Conservation (phyloP, 352 stramenopile genomes). For the Phytophthora boehmeriae region DNA sequence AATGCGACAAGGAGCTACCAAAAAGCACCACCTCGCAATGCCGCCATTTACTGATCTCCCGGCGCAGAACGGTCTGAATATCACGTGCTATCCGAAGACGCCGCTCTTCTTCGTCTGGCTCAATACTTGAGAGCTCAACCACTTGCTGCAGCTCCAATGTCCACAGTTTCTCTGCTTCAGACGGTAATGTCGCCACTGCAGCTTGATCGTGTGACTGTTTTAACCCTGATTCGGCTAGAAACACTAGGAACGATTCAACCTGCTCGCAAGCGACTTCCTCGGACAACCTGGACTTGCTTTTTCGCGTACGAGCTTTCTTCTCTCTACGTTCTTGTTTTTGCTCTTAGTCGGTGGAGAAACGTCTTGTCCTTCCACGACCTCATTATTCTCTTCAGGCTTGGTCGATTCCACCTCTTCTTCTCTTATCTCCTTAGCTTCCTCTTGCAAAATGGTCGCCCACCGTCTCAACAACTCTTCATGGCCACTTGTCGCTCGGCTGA, state of each 20-base stretch:
- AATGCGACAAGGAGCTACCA: slow-evolving; percentile 81
- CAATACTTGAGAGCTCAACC: slow-evolving; percentile 51
- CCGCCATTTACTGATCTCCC: slow-evolving; percentile 52
- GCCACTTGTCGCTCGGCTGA: slow-evolving; percentile 45
- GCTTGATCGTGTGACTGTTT: slow-evolving; percentile 8
- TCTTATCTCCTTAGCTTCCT: slow-evolving; percentile 21
- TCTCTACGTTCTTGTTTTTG: slow-evolving; percentile 37
- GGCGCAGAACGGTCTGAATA: slow-evolving; percentile 52
- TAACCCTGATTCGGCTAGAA: slow-evolving; percentile 44
- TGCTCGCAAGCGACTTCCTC: slow-evolving; percentile 46
- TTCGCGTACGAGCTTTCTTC: slow-evolving; percentile 27
- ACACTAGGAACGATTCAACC: slow-evolving; percentile 55
- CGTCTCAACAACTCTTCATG: slow-evolving; percentile 42
- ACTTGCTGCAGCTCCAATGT: slow-evolving; percentile 44
- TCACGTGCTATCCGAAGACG: slow-evolving; percentile 44
- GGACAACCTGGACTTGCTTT: slow-evolving; percentile 29
- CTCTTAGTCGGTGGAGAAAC: slow-evolving; percentile 16
- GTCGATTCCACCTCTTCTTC: too few relatives aligned
- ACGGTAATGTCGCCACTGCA: background rate
- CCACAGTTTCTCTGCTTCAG: slow-evolving; percentile 25
- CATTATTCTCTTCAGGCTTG: slow-evolving; percentile 6
- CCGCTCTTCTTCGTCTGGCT: slow-evolving; percentile 45
- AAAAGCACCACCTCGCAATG: slow-evolving; percentile 65
- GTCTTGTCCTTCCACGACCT: slow-evolving; percentile 1
- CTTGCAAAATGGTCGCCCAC: slow-evolving; percentile 50